A percentile compares a stretch with the other conserved stretches of the same genome.
These are phyloP conservation scores for Medicago truncatula DNA, from an alignment of 306 rosid species.

Conservation along the genomic window DNA sequence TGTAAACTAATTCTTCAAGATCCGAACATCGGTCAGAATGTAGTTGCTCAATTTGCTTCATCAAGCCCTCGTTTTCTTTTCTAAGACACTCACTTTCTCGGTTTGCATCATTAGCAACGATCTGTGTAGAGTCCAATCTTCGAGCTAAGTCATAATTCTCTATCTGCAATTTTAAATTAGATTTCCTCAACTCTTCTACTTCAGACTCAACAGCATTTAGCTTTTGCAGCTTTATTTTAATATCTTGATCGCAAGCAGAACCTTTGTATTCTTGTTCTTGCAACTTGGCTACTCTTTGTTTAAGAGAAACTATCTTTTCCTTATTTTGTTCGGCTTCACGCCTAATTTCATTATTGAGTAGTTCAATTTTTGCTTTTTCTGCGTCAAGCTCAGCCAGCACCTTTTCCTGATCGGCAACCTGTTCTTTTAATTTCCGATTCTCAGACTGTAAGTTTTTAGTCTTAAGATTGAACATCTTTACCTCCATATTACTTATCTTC, in stretches of 20 bases:
- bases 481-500: conserved; percentile 75
- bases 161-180: conserved; percentile 58
- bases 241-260: conserved; percentile 44
- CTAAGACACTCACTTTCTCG: conserved; percentile 53
- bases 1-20: conserved; percentile 80
- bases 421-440: conserved; percentile 65
- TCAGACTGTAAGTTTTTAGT: conserved; percentile 72
- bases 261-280: conserved; percentile 59
- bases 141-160: conserved; percentile 69
- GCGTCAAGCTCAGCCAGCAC: conserved; percentile 70
- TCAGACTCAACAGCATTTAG: conserved; percentile 59
- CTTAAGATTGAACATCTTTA: conserved; percentile 76
- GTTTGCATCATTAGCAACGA: conserved; percentile 63
- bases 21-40: conserved; percentile 70
- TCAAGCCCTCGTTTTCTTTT: conserved; percentile 57
- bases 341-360: conserved; percentile 63
- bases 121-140: conserved; percentile 76
- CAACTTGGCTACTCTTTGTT: conserved; percentile 61
- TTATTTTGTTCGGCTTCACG: conserved; percentile 65
- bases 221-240: conserved; percentile 57
- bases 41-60: conserved; percentile 68
- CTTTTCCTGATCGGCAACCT: conserved; percentile 59
- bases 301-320: conserved; percentile 61
- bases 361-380: conserved; percentile 55
- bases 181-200: conserved; percentile 60